A percentile compares a stretch with the other conserved stretches of the same genome.
phyloP scores from a whole-genome alignment of 2,329 filamentous ascomycete species.

The Aspergillus novofumigatus region DNA sequence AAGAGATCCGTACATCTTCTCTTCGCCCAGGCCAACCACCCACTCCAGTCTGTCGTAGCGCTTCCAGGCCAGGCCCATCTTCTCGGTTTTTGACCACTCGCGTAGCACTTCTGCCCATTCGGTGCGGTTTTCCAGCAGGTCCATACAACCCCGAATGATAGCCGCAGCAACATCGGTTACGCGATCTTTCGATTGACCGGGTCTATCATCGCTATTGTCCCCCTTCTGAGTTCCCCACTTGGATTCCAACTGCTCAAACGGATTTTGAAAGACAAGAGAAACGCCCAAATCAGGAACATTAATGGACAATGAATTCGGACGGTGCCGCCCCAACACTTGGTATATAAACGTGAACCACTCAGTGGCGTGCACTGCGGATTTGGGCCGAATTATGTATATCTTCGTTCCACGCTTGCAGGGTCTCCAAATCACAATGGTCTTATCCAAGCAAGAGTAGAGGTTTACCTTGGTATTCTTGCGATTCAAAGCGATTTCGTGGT shows the following conservation, averaged over 20 bases:
- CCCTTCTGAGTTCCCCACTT: conserved; percentile 35
- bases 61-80: conserved; percentile 65
- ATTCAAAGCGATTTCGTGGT: conserved; percentile 55
- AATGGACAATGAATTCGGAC: conserved; percentile 55
- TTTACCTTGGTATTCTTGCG: conserved; percentile 55
- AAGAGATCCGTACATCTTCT: conserved; percentile 65
- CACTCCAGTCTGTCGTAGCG: conserved; percentile 66
- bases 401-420: conserved; percentile 51
- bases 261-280: conserved; percentile 55
- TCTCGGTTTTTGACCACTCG: conserved; percentile 55
- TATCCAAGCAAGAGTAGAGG: conserved; percentile 63
- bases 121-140: conserved; percentile 52
- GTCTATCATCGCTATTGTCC: conserved; percentile 42
- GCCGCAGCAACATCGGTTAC: conserved; percentile 54
- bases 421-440: conserved; percentile 61
- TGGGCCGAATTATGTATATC: conserved; percentile 60
- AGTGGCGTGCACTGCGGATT: conserved; percentile 57
- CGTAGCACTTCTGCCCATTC: conserved; percentile 59
- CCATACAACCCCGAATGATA: conserved; percentile 56
- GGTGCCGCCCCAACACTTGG: conserved; percentile 55
- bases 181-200: conserved; percentile 35
- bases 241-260: conserved; percentile 52
- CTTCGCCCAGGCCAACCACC: conserved; percentile 62
- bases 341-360: conserved; percentile 67
- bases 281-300: conserved; percentile 61